Conservation (phyloP, 495 filamentous ascomycete species). For the Tuber borchii region DNA sequence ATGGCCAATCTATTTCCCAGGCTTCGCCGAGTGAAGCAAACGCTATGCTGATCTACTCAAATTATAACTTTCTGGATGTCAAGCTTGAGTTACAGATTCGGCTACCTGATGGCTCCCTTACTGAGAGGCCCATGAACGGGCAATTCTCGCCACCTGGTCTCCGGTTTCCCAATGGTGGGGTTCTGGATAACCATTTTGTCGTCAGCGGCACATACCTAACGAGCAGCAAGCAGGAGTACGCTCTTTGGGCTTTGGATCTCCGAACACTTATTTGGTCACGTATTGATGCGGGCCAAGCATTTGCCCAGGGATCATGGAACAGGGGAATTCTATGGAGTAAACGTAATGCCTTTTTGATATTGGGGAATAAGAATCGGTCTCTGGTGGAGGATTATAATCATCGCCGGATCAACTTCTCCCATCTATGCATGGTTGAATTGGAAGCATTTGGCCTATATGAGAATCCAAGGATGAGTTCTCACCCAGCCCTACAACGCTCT, state of each 20-base stretch:
- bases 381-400: constrained; percentile 99
- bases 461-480: constrained; percentile 55
- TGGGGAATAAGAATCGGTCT: constrained; percentile 84
- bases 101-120: constrained; percentile 71
- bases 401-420: constrained; percentile 91
- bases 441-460: constrained; percentile 96
- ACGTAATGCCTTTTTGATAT: constrained; percentile 86
- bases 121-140: constrained; percentile 82
- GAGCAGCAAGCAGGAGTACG: constrained; percentile 96
- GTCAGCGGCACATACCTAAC: constrained; percentile 95
- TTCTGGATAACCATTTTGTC: constrained; percentile 91
- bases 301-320: constrained; percentile 95
- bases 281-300: constrained; percentile 88
- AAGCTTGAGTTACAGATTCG: constrained; percentile 91
- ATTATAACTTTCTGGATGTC: constrained; percentile 97
- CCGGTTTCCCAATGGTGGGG: constrained; percentile 88
- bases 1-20: constrained; percentile 11
- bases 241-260: constrained; percentile 89
- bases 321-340: constrained; percentile 86
- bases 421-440: constrained; percentile 91
- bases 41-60: constrained; percentile 96
- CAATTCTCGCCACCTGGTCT: constrained; percentile 81
- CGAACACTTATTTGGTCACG: constrained; percentile 83
- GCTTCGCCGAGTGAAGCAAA: constrained; percentile 51
- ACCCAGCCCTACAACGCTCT: constrained; percentile 37